These are phyloP conservation scores for Butyriboletus loyo DNA, from an alignment of 768 basidiomycete genomes.

Conservation along the genomic window DNA sequence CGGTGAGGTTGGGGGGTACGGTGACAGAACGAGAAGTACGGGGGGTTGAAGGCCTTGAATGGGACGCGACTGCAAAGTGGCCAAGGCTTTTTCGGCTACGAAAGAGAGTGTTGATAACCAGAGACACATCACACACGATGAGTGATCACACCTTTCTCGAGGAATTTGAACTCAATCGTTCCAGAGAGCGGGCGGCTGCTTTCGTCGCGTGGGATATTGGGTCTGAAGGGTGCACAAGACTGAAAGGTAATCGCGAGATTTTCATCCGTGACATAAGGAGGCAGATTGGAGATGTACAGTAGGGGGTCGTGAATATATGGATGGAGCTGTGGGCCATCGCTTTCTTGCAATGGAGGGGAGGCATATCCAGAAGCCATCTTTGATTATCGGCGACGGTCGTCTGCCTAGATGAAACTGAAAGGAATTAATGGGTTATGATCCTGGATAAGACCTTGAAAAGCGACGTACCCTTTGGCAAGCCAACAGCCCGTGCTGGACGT, in stretches of 20 bases:
- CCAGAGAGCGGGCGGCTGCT: conserved; percentile 54
- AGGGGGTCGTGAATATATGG: conserved; percentile 84
- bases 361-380: conserved; percentile 36
- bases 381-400: conserved; percentile 30
- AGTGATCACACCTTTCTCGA: conserved; percentile 65
- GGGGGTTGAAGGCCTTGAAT: conserved; percentile 60
- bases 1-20: conserved; percentile 77
- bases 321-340: conserved; percentile 46
- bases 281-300: conserved; percentile 77
- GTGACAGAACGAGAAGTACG: conserved; percentile 68
- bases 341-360: conserved; percentile 31
- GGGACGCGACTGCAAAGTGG: conserved; percentile 74
- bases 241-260: conserved; percentile 72
- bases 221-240: conserved; percentile 77
- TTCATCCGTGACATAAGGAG: conserved; percentile 71
- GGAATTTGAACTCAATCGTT: conserved; percentile 79
- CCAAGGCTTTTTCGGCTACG: conserved; percentile 83
- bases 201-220: conserved; percentile 65
- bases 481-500: conserved; percentile 33
- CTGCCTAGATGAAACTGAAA: conserved; percentile 11
- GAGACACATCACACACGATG: conserved; percentile 4
- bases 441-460: not conserved
- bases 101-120: conserved; percentile 5
- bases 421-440: not conserved
- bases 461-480: conserved; percentile 28